Base-by-base conservation (phyloP, 2,329 filamentous ascomycete species). In the Colletotrichum salicis region DNA sequence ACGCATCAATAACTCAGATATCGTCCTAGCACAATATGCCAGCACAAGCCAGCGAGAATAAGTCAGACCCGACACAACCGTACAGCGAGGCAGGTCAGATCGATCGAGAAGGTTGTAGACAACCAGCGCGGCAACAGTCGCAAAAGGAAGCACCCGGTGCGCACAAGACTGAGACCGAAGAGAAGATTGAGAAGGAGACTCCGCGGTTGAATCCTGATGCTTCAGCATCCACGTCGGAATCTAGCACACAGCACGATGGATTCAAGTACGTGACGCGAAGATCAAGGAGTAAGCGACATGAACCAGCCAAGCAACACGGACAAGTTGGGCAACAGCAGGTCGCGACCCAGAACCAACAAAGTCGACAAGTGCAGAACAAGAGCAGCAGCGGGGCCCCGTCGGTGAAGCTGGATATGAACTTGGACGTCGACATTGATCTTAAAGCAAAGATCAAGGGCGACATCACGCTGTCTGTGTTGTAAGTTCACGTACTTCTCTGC, bases 371-470 rank as follows among this genome's bases (percentile, higher is more conserved):
- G 29, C 59, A 64, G 29, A 27, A 22, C 5, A 64, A 35, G 5
- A 31, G 65, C 59, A 37, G 70, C 54, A 72, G 60, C 3, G 71
- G 56, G 12, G 71, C 64, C 1, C 71, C 71, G 7, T 67, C 71
- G 1, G 60, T 73, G 10, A 22, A 61, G n/a, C 60, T 73, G 3
- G 71, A 73, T 6, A 72, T 73, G 71, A 24, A 73, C 5, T 64
- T 73, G 15, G 71, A 73, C 22, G 37, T 73, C 3, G 69, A 73
- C 5, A 51, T 73, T 27, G 69, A 73, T 45, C 12, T 73, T 51
- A 73, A 73, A 19, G 71, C 71, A 2, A 73, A 72, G 69, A 65
- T 73, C 1, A 56, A 65, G 15, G 71, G 71, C 13, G 69, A 72
- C 5, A 8, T 73, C 15, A 45, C 54, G 4, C 22, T 73, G 1